Conservation (phyloP, 1,284 basidiomycete genomes). For the Trametes pubescens region DNA sequence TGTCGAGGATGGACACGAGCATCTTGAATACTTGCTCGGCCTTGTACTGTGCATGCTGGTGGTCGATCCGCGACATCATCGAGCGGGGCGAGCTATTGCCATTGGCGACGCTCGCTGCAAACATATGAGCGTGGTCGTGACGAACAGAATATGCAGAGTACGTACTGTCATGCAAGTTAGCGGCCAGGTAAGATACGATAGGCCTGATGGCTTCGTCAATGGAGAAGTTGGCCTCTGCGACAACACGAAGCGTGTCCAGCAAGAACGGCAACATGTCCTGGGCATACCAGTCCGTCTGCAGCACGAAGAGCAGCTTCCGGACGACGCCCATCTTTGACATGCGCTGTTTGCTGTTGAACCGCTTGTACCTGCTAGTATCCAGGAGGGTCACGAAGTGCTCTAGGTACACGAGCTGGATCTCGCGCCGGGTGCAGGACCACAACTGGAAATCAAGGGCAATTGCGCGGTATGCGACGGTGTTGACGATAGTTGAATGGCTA, state of each 20-base stretch:
- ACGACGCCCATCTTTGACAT: conserved; percentile 78
- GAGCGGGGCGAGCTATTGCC: conserved; percentile 61
- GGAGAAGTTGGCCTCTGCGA: conserved; percentile 68
- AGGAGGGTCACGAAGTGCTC: conserved; percentile 84
- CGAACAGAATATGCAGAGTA: not conserved
- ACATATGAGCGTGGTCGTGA: not conserved
- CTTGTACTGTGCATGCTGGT: conserved; percentile 56
- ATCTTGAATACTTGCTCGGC: conserved; percentile 69
- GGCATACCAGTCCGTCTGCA: conserved; percentile 81
- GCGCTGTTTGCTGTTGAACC: conserved; percentile 77
- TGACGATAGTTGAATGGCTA: conserved; percentile 84
- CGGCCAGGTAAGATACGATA: conserved; percentile 85
- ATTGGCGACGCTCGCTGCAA: conserved; percentile 40
- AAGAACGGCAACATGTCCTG: conserved; percentile 62
- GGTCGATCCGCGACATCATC: conserved; percentile 61
- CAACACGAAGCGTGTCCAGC: conserved; percentile 64
- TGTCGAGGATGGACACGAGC: conserved; percentile 64
- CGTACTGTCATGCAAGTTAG: conserved; percentile 80
- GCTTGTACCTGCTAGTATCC: conserved; percentile 71
- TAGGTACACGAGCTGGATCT: conserved; percentile 81
- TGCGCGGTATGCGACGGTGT: conserved; percentile 82
- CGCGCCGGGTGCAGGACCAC: conserved; percentile 77
- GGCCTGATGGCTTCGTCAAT: conserved; percentile 84
- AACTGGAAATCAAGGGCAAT: conserved; percentile 92
- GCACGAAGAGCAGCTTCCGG: conserved; percentile 80